Evolutionary conservation across 768 basidiomycete species (phyloP).

Genomic region (Lactifluus volemus): DNA sequence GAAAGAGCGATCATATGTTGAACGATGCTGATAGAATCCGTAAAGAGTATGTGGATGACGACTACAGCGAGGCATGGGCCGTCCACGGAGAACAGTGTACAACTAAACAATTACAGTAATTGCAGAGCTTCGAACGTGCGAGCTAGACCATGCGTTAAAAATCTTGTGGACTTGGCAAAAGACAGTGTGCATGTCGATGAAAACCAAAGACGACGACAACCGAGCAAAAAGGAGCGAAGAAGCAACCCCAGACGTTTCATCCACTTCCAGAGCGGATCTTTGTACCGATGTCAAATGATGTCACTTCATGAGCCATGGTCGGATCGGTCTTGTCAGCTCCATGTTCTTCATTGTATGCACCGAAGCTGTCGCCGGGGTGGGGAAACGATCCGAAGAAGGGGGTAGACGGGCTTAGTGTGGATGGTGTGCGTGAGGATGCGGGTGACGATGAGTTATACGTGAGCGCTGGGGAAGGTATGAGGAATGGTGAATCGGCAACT

Average conservation of each 20-base stretch:
- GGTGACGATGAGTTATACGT: constrained; percentile 35
- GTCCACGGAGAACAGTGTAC: constrained; percentile 6
- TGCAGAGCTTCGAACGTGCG: neutral
- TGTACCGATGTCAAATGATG: constrained; percentile 9
- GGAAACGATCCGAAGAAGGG: constrained; percentile 60
- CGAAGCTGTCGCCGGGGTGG: constrained; percentile 27
- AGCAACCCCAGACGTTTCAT: constrained; percentile 1
- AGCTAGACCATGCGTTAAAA: constrained; percentile 3
- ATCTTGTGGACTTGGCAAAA: neutral
- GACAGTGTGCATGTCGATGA: neutral
- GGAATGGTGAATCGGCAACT: constrained; percentile 35
- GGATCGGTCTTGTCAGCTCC: constrained; percentile 10
- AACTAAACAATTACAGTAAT: constrained; percentile 9
- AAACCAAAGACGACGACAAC: neutral
- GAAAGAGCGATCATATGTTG: neutral
- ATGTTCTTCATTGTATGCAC: constrained; percentile 13
- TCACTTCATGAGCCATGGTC: constrained; percentile 9
- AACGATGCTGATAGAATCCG: constrained; percentile 13
- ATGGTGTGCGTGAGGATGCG: constrained; percentile 47
- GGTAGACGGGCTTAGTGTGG: constrained; percentile 61
- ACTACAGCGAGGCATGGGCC: neutral
- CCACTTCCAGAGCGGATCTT: constrained; percentile 17
- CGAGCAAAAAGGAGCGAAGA: neutral
- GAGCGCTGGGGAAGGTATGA: constrained; percentile 53
- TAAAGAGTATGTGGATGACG: constrained; percentile 3